Percentiles rank a stretch among this genome's conserved stretches.
These are phyloP conservation scores for Fusarium scirpi DNA, from an alignment of 2,329 filamentous ascomycete species.

Conservation along the genomic window DNA sequence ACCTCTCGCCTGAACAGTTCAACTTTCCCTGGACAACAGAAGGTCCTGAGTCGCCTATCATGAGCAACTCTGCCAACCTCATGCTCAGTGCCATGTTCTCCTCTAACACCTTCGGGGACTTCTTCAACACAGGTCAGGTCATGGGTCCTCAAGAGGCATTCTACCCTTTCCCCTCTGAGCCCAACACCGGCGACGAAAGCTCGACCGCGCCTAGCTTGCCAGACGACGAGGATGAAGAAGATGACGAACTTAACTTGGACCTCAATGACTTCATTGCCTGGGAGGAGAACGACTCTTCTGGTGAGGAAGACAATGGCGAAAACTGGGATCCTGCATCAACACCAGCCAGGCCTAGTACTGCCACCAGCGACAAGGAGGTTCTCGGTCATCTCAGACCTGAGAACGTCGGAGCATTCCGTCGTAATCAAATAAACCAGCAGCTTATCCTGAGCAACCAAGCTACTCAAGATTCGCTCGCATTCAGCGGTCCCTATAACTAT, in stretches of 20 bases:
- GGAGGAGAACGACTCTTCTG: constrained; percentile 68
- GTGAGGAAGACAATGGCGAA: constrained; percentile 68
- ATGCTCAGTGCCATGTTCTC: constrained; percentile 82
- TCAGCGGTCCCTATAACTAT: constrained; percentile 70
- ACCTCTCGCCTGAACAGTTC: constrained; percentile 68
- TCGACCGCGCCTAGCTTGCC: constrained; percentile 51
- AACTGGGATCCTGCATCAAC: constrained; percentile 65
- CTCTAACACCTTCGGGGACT: constrained; percentile 66
- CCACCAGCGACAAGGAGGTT: constrained; percentile 60
- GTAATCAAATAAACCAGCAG: constrained; percentile 72
- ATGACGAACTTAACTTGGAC: constrained; percentile 72
- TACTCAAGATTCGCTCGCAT: constrained; percentile 71
- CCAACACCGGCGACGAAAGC: constrained; percentile 64
- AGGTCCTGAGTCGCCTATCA: constrained; percentile 65
- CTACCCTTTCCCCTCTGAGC: constrained; percentile 75
- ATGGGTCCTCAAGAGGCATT: constrained; percentile 81
- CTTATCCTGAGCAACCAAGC: constrained; percentile 71
- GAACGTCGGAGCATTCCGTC: constrained; percentile 83
- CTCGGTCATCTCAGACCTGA: constrained; percentile 72
- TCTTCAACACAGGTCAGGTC: constrained; percentile 72
- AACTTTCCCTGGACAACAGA: constrained; percentile 61
- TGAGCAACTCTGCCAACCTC: constrained; percentile 77
- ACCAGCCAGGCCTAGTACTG: constrained; percentile 62
- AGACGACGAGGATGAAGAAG: constrained; percentile 69
- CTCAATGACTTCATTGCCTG: constrained; percentile 81